Evolutionary conservation across 805 yeast genomes (phyloP), one percentile per base, ranked within the genome.

Genomic region (Candida loeiensis): DNA sequence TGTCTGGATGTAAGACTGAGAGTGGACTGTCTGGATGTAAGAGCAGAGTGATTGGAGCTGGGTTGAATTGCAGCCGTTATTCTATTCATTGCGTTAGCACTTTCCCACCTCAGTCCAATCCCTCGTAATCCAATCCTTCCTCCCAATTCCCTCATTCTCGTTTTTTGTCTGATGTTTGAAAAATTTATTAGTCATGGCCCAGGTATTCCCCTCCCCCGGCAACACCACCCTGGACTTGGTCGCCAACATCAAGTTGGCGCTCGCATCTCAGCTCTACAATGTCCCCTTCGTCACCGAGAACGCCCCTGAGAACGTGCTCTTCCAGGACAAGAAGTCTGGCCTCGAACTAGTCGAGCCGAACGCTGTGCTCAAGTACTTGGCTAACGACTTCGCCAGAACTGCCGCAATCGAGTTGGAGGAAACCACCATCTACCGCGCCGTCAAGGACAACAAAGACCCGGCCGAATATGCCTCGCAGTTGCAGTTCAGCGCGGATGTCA

Each of bases 321-420:
- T 45, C 19, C 33, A 30, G 33, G 39, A 48, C 35, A 49, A 55
- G 18, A 57, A 68, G 27, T 59, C 61, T 5, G 59, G 61, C 2
- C 73, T 78, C 39, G 75, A 73, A 49, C 67, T 84, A 45, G 61
- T 69, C 42, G 87, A 83, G 58, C 69, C 86, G 15, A 81, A 83
- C 54, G 80, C 93, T 15, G 79, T 83, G 38, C 80, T 83, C 45
- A 79, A 80, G 57, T 84, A 78, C 52, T 62, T 80, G 45, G 66
- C 77, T 27, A 58, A 65, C 16, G 80, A 78, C 46, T 80, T 78
- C 45, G 41, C 59, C 4, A 50, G 38, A 7, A 53, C 61, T 19
- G 46, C 53, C 9, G 55, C 65, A 12, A 60, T 72, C 33, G 58
- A 56, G 8, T 56, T 62, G 16, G 78, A 74, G 46, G 83, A 78